A percentile compares a stretch with the other conserved stretches of the same genome.
These are phyloP conservation scores for Lentinula detonsa DNA, from an alignment of 768 basidiomycete species.

Conservation along the genomic window DNA sequence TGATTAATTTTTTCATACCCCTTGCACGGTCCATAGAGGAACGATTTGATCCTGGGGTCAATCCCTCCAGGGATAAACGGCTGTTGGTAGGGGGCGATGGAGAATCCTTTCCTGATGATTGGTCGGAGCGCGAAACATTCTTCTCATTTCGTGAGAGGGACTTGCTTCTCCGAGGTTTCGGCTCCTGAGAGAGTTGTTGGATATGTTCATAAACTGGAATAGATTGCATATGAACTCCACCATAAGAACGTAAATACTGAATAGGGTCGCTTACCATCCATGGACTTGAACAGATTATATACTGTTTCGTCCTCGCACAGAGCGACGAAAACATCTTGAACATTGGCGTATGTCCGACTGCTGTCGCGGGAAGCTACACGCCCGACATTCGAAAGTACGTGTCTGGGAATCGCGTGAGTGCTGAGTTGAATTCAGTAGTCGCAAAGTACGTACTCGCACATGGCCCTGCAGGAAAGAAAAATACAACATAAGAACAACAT, in stretches of 20 bases:
- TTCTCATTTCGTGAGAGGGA: conserved; percentile 57
- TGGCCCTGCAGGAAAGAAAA: conserved; percentile 43
- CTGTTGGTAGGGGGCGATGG: conserved; percentile 22
- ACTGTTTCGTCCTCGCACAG: conserved; percentile 87
- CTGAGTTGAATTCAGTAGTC: conserved; percentile 5
- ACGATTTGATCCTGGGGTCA: conserved; percentile 29
- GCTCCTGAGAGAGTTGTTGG: conserved; percentile 54
- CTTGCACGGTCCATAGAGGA: conserved; percentile 63
- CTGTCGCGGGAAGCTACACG: conserved; percentile 84
- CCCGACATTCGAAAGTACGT: conserved; percentile 78
- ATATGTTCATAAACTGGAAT: conserved; percentile 72
- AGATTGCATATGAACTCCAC: not conserved
- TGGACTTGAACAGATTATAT: conserved; percentile 77
- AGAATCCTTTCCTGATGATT: conserved; percentile 26
- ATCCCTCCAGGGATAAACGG: conserved; percentile 33
- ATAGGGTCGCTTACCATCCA: conserved; percentile 56
- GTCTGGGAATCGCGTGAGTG: conserved; percentile 39
- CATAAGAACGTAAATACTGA: not conserved
- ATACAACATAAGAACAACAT: conserved; percentile 20
- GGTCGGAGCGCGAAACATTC: conserved; percentile 36
- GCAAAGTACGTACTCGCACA: conserved; percentile 71
- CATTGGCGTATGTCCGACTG: conserved; percentile 65
- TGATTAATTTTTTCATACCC: conserved; percentile 52
- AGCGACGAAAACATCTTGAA: conserved; percentile 80
- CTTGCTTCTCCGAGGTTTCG: conserved; percentile 60